Evolutionary conservation across 352 stramenopile species (phyloP).

Genomic region (Phytopythium kandeliae): DNA sequence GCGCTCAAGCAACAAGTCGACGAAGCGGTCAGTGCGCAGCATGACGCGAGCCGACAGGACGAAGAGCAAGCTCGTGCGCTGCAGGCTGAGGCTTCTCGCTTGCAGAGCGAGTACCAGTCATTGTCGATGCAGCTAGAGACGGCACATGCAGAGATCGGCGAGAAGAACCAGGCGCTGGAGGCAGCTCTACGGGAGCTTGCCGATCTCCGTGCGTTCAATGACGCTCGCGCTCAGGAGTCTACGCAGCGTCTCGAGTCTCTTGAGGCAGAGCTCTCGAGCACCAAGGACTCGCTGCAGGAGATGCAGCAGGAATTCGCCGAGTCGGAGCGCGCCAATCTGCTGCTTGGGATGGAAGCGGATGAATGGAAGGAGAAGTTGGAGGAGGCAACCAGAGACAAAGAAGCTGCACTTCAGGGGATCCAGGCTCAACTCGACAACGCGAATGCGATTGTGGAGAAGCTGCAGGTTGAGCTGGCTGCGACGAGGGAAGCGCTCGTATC

Average conservation of each 20-base stretch:
- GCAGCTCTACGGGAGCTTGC: slow-evolving; percentile 22
- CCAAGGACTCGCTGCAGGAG: slow-evolving; percentile 18
- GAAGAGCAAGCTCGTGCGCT: slow-evolving; percentile 1
- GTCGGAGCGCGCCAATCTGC: slow-evolving; percentile 18
- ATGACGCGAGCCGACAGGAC: background rate
- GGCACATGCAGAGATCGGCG: slow-evolving; percentile 2
- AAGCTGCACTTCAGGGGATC: background rate
- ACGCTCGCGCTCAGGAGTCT: slow-evolving; percentile 13
- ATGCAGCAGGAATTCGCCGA: slow-evolving; percentile 27
- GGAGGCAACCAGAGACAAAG: background rate
- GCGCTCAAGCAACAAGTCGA: slow-evolving; percentile 14
- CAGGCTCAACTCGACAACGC: slow-evolving; percentile 5
- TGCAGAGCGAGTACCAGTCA: slow-evolving; percentile 17
- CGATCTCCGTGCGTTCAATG: slow-evolving; percentile 19
- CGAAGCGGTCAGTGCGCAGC: slow-evolving; percentile 4
- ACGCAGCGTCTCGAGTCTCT: slow-evolving; percentile 21
- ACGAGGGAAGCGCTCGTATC: slow-evolving; percentile 7
- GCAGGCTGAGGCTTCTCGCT: slow-evolving; percentile 1
- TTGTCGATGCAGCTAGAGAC: slow-evolving; percentile 21
- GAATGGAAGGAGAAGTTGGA: slow-evolving; percentile 5
- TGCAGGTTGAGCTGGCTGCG: slow-evolving; percentile 8
- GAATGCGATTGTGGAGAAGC: background rate
- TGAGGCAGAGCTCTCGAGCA: slow-evolving; percentile 26
- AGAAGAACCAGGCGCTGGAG: slow-evolving; percentile 8
- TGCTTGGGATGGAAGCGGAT: slow-evolving; percentile 3